Percentiles rank a stretch among this genome's conserved stretches.
Conservation (phyloP, 2,329 filamentous ascomycete species). For the Fusarium napiforme region DNA sequence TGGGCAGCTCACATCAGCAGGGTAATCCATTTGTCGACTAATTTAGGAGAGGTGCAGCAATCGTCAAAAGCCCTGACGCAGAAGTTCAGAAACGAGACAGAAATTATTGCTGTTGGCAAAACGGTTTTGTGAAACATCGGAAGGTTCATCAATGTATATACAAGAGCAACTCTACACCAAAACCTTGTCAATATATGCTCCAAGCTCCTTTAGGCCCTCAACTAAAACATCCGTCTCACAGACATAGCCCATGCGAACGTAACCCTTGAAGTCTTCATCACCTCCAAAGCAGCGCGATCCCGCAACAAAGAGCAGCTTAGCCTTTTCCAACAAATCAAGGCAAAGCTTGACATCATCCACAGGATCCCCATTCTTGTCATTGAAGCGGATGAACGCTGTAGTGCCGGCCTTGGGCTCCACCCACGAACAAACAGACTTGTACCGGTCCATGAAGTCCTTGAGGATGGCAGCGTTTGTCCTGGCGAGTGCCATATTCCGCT, state of each 20-base stretch:
- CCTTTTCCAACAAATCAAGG: conserved; percentile 72
- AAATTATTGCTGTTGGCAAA: too few relatives aligned
- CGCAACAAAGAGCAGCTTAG: conserved; percentile 79
- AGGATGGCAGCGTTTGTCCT: conserved; percentile 73
- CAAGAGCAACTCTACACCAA: too few relatives aligned
- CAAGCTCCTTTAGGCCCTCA: conserved; percentile 67
- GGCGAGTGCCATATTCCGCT: conserved; percentile 70
- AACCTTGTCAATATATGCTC: conserved; percentile 50
- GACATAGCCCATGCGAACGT: conserved; percentile 81
- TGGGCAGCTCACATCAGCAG: too few relatives aligned
- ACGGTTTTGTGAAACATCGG: too few relatives aligned
- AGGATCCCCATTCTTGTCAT: conserved; percentile 62
- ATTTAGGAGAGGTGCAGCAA: too few relatives aligned
- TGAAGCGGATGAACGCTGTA: conserved; percentile 80
- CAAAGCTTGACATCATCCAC: conserved; percentile 80
- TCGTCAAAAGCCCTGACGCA: too few relatives aligned
- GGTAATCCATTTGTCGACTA: too few relatives aligned
- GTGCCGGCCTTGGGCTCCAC: conserved; percentile 81
- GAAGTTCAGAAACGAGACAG: too few relatives aligned
- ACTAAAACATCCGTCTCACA: conserved; percentile 74
- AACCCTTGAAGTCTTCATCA: conserved; percentile 74
- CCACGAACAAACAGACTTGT: conserved; percentile 74
- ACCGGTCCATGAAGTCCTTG: conserved; percentile 73
- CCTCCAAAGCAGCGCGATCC: conserved; percentile 78
- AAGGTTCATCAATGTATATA: too few relatives aligned